Conservation (phyloP, 257 asterid genomes). For the Plantago elongata region DNA sequence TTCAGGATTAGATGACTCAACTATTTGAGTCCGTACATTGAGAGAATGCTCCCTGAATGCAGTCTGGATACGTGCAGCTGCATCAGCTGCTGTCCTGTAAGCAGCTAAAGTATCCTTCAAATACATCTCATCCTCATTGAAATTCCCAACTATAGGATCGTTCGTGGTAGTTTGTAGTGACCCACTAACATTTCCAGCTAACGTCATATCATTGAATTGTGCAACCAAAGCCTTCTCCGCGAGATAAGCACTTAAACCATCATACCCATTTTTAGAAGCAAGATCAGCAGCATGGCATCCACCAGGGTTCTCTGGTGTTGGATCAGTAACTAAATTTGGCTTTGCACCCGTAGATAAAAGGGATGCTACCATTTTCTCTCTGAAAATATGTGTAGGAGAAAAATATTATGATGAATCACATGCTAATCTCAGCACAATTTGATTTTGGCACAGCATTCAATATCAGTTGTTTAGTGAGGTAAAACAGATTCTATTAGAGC, state of each 20-base stretch:
- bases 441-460: constrained; percentile 5
- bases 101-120: constrained; percentile 87
- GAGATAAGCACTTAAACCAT: constrained; percentile 95
- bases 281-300: constrained; percentile 91
- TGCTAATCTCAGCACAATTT: neutral
- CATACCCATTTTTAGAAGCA: constrained; percentile 69
- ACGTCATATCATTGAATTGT: constrained; percentile 81
- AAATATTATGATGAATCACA: constrained; percentile 10
- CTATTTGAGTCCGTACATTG: constrained; percentile 41
- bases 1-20: constrained; percentile 65
- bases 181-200: constrained; percentile 95
- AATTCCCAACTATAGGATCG: constrained; percentile 41
- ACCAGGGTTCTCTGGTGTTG: constrained; percentile 66
- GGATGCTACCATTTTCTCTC: constrained; percentile 89
- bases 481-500: too few relatives aligned
- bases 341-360: constrained; percentile 94
- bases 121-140: constrained; percentile 59
- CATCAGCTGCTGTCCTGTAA: constrained; percentile 95
- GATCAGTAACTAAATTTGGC: constrained; percentile 87
- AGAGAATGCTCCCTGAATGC: constrained; percentile 86
- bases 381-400: constrained; percentile 29
- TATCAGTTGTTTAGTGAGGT: too few relatives aligned
- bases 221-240: constrained; percentile 88
- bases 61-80: constrained; percentile 92
- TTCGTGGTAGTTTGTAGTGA: constrained; percentile 49